phyloP scores from a whole-genome alignment of 768 basidiomycete species.

The Gyrodon lividus region DNA sequence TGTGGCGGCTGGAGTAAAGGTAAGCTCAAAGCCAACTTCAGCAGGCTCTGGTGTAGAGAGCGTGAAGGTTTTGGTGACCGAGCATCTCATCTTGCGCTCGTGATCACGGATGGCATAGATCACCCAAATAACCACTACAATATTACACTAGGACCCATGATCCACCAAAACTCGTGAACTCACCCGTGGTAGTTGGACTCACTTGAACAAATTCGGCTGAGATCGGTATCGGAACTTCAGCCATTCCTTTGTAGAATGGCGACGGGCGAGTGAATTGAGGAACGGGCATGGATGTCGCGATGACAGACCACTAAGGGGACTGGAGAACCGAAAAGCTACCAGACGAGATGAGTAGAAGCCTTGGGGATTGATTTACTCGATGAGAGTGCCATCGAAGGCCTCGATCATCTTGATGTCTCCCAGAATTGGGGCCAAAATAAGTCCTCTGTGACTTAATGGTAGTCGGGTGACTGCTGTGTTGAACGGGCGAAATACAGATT shows the following conservation, averaged over 20 bases:
- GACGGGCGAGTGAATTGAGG: constrained; percentile 4
- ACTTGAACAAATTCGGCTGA: constrained; percentile 29
- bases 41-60: constrained; percentile 11
- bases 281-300: constrained; percentile 1
- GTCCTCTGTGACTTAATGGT: not conserved
- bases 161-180: not conserved
- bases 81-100: constrained; percentile 42
- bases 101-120: constrained; percentile 46
- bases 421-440: not conserved
- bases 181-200: constrained; percentile 2
- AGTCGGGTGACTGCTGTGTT: too few relatives aligned
- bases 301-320: not conserved
- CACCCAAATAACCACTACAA: constrained; percentile 38
- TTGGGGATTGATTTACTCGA: not conserved
- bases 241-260: constrained; percentile 30
- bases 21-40: constrained; percentile 6
- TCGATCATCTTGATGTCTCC: not conserved
- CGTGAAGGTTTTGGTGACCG: constrained; percentile 38
- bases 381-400: not conserved
- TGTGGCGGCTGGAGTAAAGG: constrained; percentile 1
- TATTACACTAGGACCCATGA: not conserved
- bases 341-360: too few relatives aligned
- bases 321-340: not conserved
- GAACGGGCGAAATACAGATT: too few relatives aligned
- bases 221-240: constrained; percentile 35